Evolutionary conservation across 1,284 basidiomycete genomes (phyloP).

Genomic region (Leccinum laetum): DNA sequence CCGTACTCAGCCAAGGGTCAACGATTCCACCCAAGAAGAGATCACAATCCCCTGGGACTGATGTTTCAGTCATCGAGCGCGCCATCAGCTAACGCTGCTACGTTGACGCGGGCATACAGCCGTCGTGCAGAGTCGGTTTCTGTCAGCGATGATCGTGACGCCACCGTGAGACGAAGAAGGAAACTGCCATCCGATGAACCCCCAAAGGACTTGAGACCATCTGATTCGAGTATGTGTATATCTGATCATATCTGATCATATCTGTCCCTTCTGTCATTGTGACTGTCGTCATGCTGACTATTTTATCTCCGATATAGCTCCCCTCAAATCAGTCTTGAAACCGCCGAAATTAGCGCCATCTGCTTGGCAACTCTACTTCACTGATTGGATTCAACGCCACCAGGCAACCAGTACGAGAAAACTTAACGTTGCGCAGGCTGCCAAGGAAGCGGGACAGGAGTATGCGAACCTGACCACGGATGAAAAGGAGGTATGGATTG

Average conservation of each 20-base stretch:
- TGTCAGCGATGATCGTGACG: constrained; percentile 63
- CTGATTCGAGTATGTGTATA: constrained; percentile 32
- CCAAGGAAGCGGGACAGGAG: constrained; percentile 92
- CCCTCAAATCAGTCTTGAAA: constrained; percentile 61
- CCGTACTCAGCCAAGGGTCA: constrained; percentile 32
- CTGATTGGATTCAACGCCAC: constrained; percentile 91
- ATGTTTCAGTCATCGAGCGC: constrained; percentile 79
- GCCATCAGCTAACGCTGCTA: constrained; percentile 47
- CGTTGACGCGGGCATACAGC: constrained; percentile 56
- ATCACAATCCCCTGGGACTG: constrained; percentile 52
- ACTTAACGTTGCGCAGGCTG: constrained; percentile 94
- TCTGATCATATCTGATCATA: constrained; percentile 19
- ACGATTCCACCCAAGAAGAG: constrained; percentile 37
- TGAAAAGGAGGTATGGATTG: constrained; percentile 73
- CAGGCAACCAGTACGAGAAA: constrained; percentile 79
- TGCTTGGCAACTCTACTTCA: constrained; percentile 97
- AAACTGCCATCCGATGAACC: constrained; percentile 48
- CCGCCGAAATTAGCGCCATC: constrained; percentile 61
- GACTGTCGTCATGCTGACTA: constrained; percentile 20
- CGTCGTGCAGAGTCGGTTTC: constrained; percentile 65
- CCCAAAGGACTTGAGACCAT: constrained; percentile 32
- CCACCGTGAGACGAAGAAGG: constrained; percentile 68
- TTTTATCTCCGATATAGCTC: constrained; percentile 38
- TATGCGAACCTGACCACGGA: constrained; percentile 80
- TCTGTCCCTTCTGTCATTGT: constrained; percentile 26